Percentiles rank a stretch among this genome's conserved stretches.
Evolutionary conservation across 129 eudicot species (phyloP).

Genomic region (Lactuca saligna): DNA sequence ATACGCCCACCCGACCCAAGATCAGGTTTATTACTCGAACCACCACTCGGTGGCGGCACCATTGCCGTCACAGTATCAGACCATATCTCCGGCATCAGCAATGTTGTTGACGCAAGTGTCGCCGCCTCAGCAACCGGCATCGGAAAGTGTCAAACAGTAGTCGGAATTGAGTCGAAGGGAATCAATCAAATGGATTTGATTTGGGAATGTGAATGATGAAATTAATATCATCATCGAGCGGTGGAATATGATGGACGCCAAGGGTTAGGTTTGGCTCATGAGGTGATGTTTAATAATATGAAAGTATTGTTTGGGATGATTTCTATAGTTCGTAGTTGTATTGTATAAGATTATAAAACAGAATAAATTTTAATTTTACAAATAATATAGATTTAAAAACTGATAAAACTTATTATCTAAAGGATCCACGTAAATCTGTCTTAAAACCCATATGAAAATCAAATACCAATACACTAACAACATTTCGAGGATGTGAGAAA

Average conservation of each 20-base stretch:
- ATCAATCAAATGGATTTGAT: neutral
- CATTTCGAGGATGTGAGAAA: too few relatives aligned
- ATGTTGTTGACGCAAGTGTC: constrained; percentile 48
- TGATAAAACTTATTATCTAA: too few relatives aligned
- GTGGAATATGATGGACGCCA: neutral
- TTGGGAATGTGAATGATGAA: neutral
- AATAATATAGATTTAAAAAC: too few relatives aligned
- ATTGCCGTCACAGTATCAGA: constrained; percentile 51
- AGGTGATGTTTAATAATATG: neutral
- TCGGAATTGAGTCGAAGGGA: neutral
- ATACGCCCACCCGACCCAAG: constrained; percentile 50
- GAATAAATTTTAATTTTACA: neutral
- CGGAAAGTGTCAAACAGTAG: constrained; percentile 36
- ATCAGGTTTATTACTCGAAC: constrained; percentile 43
- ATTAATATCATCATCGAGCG: neutral
- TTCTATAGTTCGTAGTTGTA: neutral
- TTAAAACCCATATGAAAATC: too few relatives aligned
- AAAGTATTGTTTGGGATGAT: neutral
- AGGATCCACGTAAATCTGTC: too few relatives aligned
- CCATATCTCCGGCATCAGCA: constrained; percentile 52
- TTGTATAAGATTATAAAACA: neutral
- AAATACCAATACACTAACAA: too few relatives aligned
- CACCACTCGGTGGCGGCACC: constrained; percentile 38
- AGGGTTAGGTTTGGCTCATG: neutral
- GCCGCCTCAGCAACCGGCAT: constrained; percentile 33